phyloP scores from a whole-genome alignment of 129 eudicot species.

The carrot (Daucus carota) region DNA sequence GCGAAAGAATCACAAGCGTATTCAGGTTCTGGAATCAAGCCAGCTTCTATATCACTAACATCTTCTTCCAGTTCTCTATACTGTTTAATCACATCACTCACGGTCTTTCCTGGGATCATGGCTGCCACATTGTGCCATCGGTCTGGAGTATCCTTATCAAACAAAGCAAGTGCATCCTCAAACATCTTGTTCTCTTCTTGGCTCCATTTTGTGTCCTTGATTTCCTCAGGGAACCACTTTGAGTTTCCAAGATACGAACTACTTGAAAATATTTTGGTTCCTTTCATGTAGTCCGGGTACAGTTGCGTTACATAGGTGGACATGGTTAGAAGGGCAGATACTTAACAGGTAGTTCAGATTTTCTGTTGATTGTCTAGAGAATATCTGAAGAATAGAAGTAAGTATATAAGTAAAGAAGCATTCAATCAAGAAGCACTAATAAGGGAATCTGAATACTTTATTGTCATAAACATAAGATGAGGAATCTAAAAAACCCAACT shows the following conservation, averaged over 20 bases:
- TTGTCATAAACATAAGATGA: constrained; percentile 32
- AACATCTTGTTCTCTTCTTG: constrained; percentile 70
- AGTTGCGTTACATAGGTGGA: background rate
- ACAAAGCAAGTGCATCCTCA: constrained; percentile 43
- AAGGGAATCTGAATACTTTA: constrained; percentile 26
- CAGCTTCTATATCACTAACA: constrained; percentile 79
- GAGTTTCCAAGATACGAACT: constrained; percentile 13
- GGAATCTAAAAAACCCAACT: constrained; percentile 48
- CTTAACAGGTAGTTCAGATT: background rate
- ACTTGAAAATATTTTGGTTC: constrained; percentile 21
- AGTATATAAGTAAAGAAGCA: constrained; percentile 14
- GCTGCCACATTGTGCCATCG: constrained; percentile 81
- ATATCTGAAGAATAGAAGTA: background rate
- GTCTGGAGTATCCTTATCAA: constrained; percentile 57
- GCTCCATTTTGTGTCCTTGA: constrained; percentile 52
- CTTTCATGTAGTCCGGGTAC: constrained; percentile 22
- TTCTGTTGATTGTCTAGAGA: background rate
- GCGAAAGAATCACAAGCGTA: constrained; percentile 33
- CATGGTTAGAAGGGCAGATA: background rate
- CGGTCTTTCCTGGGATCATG: constrained; percentile 70
- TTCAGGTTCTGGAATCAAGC: constrained; percentile 49
- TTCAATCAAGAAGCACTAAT: constrained; percentile 15
- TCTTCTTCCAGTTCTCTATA: constrained; percentile 64
- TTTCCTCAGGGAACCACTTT: constrained; percentile 49
- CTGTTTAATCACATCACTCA: constrained; percentile 63